Evolutionary conservation across 805 yeast species (phyloP), one percentile per base, ranked within the genome.

Genomic region (Suhomyces sp.): DNA sequence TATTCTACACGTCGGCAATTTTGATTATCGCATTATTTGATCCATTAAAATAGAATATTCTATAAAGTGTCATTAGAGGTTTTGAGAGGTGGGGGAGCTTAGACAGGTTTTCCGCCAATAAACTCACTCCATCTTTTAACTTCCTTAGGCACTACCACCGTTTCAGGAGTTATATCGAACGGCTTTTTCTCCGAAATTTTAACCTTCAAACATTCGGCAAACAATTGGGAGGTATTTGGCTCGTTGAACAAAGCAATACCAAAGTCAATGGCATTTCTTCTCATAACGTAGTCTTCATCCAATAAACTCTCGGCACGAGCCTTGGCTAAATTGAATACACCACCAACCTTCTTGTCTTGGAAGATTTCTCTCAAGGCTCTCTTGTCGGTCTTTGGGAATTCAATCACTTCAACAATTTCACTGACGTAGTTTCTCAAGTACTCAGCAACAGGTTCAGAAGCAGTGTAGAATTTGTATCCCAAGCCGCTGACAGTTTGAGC

Each of bases 201-300:
- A 36, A 66, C 77, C 47, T 77, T 77, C 67, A 93, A 72, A 46
- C 95, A 86, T 56, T 79, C 69, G 15, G 97, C 88, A 63, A 93
- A 93, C 50, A 93, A 68, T 51, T 81, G 58, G 2, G 96, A 83
- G 15, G 98, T 95, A 59, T 88, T 81, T 46, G 98, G 96, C 70
- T 93, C 99, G 59, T 91, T 93, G 73, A 93, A 91, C 58, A 93
- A 72, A 27, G 98, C 96, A 54, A 91, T 83, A 42, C 86, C 98
- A 60, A 93, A 93, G 63, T 93, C 99, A 68, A 93, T 95, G 31
- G 99, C 98, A 62, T 93, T 93, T 72, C 99, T 83, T 74, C 99
- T 83, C 98, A 93, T 93, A 39, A 91, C 82, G 63, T 93, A 93
- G 66, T 93, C 97, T 63, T 84, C 83, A 56, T 93, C 97, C 46